Percentiles rank a stretch among this genome's conserved stretches.
Evolutionary conservation across 176 grass and related monocot species (phyloP).

Genomic region (Echinochloa phyllopogon): DNA sequence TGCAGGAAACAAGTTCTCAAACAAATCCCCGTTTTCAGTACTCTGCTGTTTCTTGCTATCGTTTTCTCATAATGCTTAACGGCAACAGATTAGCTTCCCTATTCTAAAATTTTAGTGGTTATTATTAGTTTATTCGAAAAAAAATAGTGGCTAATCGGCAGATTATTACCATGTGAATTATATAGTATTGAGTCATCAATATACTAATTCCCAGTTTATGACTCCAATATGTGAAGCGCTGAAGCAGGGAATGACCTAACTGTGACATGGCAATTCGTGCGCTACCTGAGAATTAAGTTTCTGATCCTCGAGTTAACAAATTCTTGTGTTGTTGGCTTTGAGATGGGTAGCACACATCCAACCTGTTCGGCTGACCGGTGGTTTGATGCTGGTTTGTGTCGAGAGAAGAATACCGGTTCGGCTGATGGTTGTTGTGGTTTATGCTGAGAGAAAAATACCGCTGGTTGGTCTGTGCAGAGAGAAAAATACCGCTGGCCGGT

Average conservation of each 20-base stretch:
- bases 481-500: too few species aligned
- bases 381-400: too few species aligned
- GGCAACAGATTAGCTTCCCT: conserved; percentile 27
- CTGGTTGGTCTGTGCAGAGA: too few species aligned
- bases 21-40: background rate
- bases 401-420: too few species aligned
- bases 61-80: conserved; percentile 13
- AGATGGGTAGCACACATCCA: background rate
- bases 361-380: too few species aligned
- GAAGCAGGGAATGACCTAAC: background rate
- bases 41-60: background rate
- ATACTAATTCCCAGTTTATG: background rate
- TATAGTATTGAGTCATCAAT: background rate
- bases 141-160: conserved; percentile 34
- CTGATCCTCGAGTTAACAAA: background rate
- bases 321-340: background rate
- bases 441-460: too few species aligned
- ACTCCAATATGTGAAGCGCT: background rate
- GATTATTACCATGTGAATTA: conserved; percentile 43
- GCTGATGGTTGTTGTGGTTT: too few species aligned
- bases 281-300: background rate
- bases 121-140: background rate
- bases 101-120: background rate
- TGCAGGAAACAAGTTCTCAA: conserved; percentile 23
- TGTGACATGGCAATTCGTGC: background rate